Evolutionary conservation across 352 stramenopile genomes (phyloP), one percentile per base, ranked within the genome.

Genomic region (Globisporangium irregulare): DNA sequence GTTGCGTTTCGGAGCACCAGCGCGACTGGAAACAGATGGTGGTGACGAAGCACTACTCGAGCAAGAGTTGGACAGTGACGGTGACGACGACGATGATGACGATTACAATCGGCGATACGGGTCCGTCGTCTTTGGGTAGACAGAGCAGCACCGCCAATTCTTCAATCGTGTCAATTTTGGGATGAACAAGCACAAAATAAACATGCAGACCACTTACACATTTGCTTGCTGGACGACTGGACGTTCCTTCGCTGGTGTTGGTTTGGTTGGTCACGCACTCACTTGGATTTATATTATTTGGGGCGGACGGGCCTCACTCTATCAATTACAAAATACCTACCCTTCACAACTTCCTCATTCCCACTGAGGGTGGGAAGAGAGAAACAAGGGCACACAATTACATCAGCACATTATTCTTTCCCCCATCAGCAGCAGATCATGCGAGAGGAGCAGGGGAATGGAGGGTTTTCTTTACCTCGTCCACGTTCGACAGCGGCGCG

Each of bases 401-500:
- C 32, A 38, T 62, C 56, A 62, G 56, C 32, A 62, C 27, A 48
- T 50, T 27, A 62, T 50, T 32, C 12, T 12, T 50, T 18, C 29
- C 56, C 15, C 18, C 55, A 27, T 46, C 50, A 56, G 14, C 50
- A 27, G n/a, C 50, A 56, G 50, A 34, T 69, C 29, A 69, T 38
- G 64, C 64, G 41, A 59, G 54, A n/a, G 55, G 10, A 25, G 56
- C 27, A 63, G 32, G 32, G n/a, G 66, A 38, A 57, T n/a, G 50
- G 24, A 46, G 58, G 50, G 59, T 22, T 58, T 66, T 38, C 59
- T 67, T 66, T 77, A 75, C 72, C 69, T 90, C 77, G 57, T 86
- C 79, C 59, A 84, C 64, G 68, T 91, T 92, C 34, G 81, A 87
- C 66, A 94, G 71, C 18, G 82, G 84, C 22, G 73, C 84, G 62